phyloP scores from a whole-genome alignment of 2,329 filamentous ascomycete genomes.

The Hyphodiscus sp. region DNA sequence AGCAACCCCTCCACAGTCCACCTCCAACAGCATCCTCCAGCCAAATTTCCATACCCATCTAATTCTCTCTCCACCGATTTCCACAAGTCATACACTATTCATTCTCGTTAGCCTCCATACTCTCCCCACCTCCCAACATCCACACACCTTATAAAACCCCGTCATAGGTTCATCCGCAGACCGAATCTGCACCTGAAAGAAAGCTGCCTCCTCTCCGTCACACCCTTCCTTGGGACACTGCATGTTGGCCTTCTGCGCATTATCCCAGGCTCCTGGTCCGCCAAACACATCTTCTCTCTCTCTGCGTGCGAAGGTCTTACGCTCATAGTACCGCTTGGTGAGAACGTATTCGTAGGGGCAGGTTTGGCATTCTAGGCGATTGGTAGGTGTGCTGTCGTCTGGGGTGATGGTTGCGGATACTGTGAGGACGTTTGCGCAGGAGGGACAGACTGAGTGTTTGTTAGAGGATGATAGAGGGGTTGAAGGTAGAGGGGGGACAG shows the following conservation, averaged over 20 bases:
- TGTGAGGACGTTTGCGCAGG: conserved; percentile 78
- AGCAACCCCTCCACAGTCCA: conserved; percentile 6
- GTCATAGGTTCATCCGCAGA: conserved; percentile 99
- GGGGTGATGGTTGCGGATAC: conserved; percentile 42
- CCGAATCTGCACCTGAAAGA: conserved; percentile 95
- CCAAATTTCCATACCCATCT: neutral
- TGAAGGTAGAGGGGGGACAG: conserved; percentile 1
- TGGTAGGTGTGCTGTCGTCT: conserved; percentile 36
- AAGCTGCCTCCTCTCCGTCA: conserved; percentile 78
- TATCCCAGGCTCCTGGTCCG: conserved; percentile 81
- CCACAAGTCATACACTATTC: conserved; percentile 60
- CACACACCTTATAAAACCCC: conserved; percentile 76
- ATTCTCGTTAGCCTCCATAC: neutral
- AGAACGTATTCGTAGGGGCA: conserved; percentile 90
- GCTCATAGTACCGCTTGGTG: conserved; percentile 70
- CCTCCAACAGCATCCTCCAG: neutral
- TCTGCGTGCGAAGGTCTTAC: conserved; percentile 72
- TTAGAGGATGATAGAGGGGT: conserved; percentile 8
- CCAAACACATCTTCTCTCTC: conserved; percentile 88
- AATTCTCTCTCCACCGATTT: conserved; percentile 62
- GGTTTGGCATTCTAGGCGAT: conserved; percentile 90
- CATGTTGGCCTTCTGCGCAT: conserved; percentile 75
- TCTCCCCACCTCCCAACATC: neutral
- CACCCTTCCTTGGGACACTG: conserved; percentile 81
- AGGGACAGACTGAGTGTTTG: conserved; percentile 61